Conservation (phyloP, 2,329 filamentous ascomycete species). For the Dactylellina sp. region DNA sequence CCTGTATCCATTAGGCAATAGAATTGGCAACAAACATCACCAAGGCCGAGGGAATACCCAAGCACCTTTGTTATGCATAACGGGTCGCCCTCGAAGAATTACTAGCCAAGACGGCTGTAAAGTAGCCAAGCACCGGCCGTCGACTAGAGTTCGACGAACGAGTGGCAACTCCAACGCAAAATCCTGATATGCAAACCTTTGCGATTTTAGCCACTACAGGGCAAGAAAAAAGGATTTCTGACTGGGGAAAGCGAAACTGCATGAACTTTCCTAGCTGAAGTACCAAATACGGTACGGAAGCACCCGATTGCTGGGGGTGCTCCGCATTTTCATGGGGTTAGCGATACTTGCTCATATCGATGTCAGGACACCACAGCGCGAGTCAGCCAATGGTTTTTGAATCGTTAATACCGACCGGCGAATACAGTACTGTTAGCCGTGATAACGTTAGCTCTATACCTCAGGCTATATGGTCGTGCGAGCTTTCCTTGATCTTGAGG, state of each 20-base stretch:
- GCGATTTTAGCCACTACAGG: constrained; percentile 30
- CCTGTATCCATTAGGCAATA: too few species aligned
- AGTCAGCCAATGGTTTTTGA: too few species aligned
- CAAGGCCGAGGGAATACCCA: too few species aligned
- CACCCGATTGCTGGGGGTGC: constrained; percentile 15
- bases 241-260: constrained; percentile 37
- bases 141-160: neutral
- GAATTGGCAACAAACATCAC: too few species aligned
- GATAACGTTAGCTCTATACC: too few species aligned
- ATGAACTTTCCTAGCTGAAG: constrained; percentile 1
- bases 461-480: too few species aligned
- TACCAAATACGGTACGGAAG: constrained; percentile 11
- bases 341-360: neutral
- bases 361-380: neutral
- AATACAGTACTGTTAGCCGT: too few species aligned
- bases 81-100: too few species aligned
- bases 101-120: constrained; percentile 29
- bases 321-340: constrained; percentile 1
- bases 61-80: too few species aligned
- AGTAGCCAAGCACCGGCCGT: neutral
- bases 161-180: constrained; percentile 11
- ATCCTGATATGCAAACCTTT: constrained; percentile 5
- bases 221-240: constrained; percentile 1
- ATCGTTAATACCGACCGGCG: too few species aligned
- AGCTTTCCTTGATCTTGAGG: too few species aligned